Percentiles rank a stretch among this genome's conserved stretches.
phyloP scores from a whole-genome alignment of 768 basidiomycete species.

The Psilocybe subaeruginosa region DNA sequence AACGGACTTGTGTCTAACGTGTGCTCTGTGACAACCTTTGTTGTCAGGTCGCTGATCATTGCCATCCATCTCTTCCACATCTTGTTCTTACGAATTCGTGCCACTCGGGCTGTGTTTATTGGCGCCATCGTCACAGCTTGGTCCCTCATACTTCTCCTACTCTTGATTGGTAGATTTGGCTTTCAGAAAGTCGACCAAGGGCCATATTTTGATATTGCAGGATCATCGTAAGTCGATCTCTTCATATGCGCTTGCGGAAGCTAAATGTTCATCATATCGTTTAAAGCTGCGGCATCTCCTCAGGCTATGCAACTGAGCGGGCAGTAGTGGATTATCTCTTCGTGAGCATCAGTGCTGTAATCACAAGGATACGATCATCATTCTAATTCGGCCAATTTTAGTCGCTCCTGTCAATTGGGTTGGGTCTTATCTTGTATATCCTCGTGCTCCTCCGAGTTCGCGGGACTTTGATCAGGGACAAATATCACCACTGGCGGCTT shows the following conservation, averaged over 20 bases:
- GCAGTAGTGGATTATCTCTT: slow-evolving; percentile 47
- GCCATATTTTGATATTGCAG: slow-evolving; percentile 47
- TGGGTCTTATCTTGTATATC: slow-evolving; percentile 15
- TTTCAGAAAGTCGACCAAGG: slow-evolving; percentile 36
- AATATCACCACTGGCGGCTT: slow-evolving; percentile 13
- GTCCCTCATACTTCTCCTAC: slow-evolving; percentile 33
- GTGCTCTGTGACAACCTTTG: background rate
- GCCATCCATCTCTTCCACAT: slow-evolving; percentile 31
- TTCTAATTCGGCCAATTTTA: background rate
- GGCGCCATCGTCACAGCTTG: slow-evolving; percentile 36
- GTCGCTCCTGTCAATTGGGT: slow-evolving; percentile 13
- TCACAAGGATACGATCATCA: background rate
- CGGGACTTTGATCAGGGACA: slow-evolving; percentile 14
- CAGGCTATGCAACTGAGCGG: slow-evolving; percentile 39
- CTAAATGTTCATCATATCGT: background rate
- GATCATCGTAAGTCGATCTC: slow-evolving; percentile 36
- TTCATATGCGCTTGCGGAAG: background rate
- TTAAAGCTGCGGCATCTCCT: slow-evolving; percentile 45
- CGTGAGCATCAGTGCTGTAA: slow-evolving; percentile 27
- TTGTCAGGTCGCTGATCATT: slow-evolving; percentile 35
- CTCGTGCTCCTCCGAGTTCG: slow-evolving; percentile 17
- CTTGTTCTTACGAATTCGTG: slow-evolving; percentile 39
- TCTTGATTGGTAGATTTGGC: slow-evolving; percentile 38
- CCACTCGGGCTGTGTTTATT: slow-evolving; percentile 25
- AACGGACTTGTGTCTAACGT: background rate